Conservation (phyloP, 768 basidiomycete genomes). For the Lentinula sp. region DNA sequence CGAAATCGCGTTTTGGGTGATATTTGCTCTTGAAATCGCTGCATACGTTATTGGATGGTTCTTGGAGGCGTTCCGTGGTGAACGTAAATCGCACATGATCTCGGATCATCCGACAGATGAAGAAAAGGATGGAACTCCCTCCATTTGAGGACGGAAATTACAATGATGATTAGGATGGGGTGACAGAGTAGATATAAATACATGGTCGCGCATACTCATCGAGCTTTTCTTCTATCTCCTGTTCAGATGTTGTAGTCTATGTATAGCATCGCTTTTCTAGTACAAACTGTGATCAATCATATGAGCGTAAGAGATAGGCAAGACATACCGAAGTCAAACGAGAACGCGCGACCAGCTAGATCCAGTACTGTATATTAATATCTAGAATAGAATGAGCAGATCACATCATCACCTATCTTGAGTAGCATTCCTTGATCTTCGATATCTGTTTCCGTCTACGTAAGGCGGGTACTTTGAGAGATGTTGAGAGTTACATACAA, state of each 20-base stretch:
- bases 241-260: not conserved
- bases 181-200: not conserved
- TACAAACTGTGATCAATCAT: not conserved
- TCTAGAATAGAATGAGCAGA: not conserved
- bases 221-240: not conserved
- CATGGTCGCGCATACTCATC: not conserved
- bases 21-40: slow-evolving; percentile 11
- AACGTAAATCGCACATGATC: not conserved
- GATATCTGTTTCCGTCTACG: not conserved
- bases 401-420: not conserved
- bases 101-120: not conserved
- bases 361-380: not conserved
- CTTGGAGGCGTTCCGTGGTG: slow-evolving; percentile 9
- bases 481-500: not conserved
- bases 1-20: slow-evolving; percentile 9
- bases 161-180: not conserved
- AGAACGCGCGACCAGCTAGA: not conserved
- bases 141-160: not conserved
- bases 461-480: not conserved
- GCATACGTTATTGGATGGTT: slow-evolving; percentile 13
- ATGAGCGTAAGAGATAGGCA: not conserved
- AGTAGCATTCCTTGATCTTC: not conserved
- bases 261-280: not conserved
- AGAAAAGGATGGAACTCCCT: not conserved
- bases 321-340: not conserved